These are phyloP conservation scores for Pichia terricola DNA, from an alignment of 1,139 yeast genomes.

Conservation along the genomic window DNA sequence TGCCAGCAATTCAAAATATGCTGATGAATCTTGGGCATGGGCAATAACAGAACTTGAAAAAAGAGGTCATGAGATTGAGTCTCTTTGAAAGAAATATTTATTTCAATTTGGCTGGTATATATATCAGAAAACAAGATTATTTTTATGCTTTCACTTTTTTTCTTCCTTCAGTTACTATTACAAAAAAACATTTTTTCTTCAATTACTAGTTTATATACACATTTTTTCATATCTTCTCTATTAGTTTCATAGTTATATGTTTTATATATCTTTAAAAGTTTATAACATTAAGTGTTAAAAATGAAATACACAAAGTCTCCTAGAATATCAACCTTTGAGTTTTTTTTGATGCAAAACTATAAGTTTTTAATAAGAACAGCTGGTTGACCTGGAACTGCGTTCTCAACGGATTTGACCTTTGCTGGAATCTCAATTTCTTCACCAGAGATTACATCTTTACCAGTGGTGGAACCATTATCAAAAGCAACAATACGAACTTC, in stretches of 20 bases:
- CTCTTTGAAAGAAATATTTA: slow-evolving; percentile 6
- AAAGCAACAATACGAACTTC: slow-evolving; percentile 51
- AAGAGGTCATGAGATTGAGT: slow-evolving; percentile 31
- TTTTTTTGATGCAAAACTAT: too few relatives aligned
- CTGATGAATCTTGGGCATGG: slow-evolving; percentile 80
- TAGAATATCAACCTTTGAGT: too few relatives aligned
- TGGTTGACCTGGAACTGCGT: slow-evolving; percentile 90
- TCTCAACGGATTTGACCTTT: slow-evolving; percentile 63
- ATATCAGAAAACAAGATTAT: not conserved
- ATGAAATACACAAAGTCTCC: too few relatives aligned
- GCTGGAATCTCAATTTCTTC: slow-evolving; percentile 57
- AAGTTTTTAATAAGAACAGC: slow-evolving; percentile 66
- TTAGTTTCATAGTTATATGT: too few relatives aligned
- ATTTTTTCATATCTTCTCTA: not conserved
- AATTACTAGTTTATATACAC: not conserved
- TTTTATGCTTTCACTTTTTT: not conserved
- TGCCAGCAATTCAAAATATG: slow-evolving; percentile 52
- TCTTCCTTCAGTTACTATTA: not conserved
- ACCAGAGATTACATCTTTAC: slow-evolving; percentile 59
- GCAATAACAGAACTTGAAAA: slow-evolving; percentile 52
- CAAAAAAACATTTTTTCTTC: too few relatives aligned
- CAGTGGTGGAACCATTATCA: slow-evolving; percentile 48
- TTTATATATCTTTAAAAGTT: too few relatives aligned
- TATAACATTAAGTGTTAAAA: too few relatives aligned
- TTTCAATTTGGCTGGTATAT: not conserved